These are phyloP conservation scores for Inga leiocalycina DNA, from an alignment of 306 rosid species.

Conservation along the genomic window DNA sequence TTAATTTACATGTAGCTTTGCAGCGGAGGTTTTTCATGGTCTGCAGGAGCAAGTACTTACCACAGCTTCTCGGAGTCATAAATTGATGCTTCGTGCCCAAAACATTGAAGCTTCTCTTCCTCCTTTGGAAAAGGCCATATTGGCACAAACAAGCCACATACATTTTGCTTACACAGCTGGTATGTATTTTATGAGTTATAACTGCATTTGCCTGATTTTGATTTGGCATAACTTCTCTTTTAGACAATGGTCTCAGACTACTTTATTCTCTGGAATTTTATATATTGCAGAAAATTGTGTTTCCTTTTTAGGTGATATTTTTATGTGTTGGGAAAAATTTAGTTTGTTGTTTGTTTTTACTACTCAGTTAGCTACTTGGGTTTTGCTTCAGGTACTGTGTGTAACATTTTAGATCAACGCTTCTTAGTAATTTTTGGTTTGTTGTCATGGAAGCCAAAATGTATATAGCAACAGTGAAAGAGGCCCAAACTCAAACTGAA, in stretches of 20 bases:
- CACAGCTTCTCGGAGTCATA: slow-evolving; percentile 88
- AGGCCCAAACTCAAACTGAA: background rate
- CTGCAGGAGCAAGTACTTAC: slow-evolving; percentile 91
- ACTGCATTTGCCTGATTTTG: slow-evolving; percentile 1
- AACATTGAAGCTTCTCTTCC: slow-evolving; percentile 87
- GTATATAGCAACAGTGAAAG: background rate
- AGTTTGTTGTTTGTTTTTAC: background rate
- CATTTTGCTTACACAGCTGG: slow-evolving; percentile 97
- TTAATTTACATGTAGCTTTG: slow-evolving; percentile 64
- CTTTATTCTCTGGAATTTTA: background rate
- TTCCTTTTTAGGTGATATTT: slow-evolving; percentile 21
- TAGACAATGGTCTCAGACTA: slow-evolving; percentile 24
- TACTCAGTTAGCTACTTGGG: background rate
- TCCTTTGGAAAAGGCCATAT: slow-evolving; percentile 81
- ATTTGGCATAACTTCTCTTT: slow-evolving; percentile 16
- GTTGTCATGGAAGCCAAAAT: background rate
- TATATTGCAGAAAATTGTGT: background rate
- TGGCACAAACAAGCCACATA: slow-evolving; percentile 91
- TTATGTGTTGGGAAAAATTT: background rate
- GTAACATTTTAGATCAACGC: background rate
- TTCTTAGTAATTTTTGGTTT: background rate
- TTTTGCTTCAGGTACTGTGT: background rate
- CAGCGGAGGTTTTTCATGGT: slow-evolving; percentile 96
- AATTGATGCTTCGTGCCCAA: slow-evolving; percentile 71
- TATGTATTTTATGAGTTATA: slow-evolving; percentile 37